Percentiles rank a stretch among this genome's conserved stretches.
Conservation (phyloP, 1,284 basidiomycete genomes). For the Cryptococcus amylolentus region DNA sequence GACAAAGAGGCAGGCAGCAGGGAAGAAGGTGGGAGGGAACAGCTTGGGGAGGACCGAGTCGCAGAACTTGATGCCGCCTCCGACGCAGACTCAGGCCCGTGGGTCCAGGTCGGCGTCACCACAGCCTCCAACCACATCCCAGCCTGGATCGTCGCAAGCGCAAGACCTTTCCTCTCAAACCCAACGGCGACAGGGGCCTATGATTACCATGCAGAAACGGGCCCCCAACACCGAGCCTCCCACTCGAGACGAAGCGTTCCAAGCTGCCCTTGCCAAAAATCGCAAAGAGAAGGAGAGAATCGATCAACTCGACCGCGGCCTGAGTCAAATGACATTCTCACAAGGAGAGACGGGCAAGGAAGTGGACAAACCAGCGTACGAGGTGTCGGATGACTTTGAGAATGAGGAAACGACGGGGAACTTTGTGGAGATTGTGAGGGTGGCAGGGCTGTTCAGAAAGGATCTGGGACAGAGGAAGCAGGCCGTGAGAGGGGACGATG, state of each 20-base stretch:
- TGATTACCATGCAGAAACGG: background rate
- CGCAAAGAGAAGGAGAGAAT: slow-evolving; percentile 34
- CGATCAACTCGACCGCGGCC: slow-evolving; percentile 59
- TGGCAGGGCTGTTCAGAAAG: slow-evolving; percentile 43
- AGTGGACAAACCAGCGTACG: slow-evolving; percentile 22
- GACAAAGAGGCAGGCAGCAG: background rate
- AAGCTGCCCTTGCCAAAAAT: slow-evolving; percentile 37
- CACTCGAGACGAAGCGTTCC: slow-evolving; percentile 38
- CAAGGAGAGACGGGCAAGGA: slow-evolving; percentile 54
- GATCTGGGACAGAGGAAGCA: slow-evolving; percentile 48
- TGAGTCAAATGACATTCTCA: no score
- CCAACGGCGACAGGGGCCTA: background rate
- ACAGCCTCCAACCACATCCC: background rate
- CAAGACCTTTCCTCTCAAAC: background rate
- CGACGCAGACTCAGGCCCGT: slow-evolving; percentile 2
- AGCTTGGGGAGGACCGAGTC: background rate
- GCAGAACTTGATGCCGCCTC: slow-evolving; percentile 6
- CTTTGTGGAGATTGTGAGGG: slow-evolving; percentile 70
- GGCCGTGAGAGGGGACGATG: slow-evolving; percentile 51
- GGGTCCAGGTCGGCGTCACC: background rate
- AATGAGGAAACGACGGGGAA: slow-evolving; percentile 68
- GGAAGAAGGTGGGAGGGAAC: background rate
- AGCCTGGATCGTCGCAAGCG: background rate
- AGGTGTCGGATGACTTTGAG: slow-evolving; percentile 66
- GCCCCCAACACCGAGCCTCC: slow-evolving; percentile 15